These are phyloP conservation scores for Ganoderma sinense DNA, from an alignment of 1,284 basidiomycete species.

Conservation along the genomic window DNA sequence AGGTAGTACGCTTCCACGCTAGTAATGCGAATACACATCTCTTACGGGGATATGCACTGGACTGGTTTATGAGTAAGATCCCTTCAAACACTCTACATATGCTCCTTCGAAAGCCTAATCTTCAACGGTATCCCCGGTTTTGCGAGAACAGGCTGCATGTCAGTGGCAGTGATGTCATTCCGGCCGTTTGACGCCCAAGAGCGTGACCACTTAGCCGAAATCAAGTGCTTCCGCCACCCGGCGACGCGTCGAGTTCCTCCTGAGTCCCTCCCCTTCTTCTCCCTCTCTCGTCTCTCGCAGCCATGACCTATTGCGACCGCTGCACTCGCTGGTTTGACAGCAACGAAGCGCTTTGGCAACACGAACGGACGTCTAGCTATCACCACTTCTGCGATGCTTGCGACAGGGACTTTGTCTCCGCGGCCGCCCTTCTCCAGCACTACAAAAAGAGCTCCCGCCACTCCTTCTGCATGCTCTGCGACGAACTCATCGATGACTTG, in stretches of 20 bases:
- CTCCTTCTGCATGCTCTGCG: constrained; percentile 37
- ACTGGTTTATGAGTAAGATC: too few relatives aligned
- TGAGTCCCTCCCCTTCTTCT: not conserved
- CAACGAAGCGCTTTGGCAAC: constrained; percentile 33
- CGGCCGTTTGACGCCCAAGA: not conserved
- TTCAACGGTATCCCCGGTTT: too few relatives aligned
- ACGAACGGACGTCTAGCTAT: constrained; percentile 35
- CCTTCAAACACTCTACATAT: too few relatives aligned
- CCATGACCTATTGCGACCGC: constrained; percentile 26
- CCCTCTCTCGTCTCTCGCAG: not conserved
- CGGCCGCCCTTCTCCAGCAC: constrained; percentile 29
- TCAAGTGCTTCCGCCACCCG: not conserved
- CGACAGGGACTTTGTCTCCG: constrained; percentile 29
- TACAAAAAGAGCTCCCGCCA: constrained; percentile 35
- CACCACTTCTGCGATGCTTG: constrained; percentile 48
- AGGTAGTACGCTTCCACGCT: not conserved
- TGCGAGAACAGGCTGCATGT: too few relatives aligned
- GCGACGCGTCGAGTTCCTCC: not conserved
- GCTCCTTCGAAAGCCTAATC: too few relatives aligned
- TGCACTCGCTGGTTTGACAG: constrained; percentile 24
- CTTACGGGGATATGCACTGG: too few relatives aligned
- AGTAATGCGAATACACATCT: too few relatives aligned
- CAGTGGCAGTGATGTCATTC: not conserved
- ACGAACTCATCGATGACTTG: constrained; percentile 30
- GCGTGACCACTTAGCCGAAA: not conserved